These are phyloP conservation scores for Dysphania ambrosioides DNA, from an alignment of 148 eudicot genomes.

Conservation along the genomic window DNA sequence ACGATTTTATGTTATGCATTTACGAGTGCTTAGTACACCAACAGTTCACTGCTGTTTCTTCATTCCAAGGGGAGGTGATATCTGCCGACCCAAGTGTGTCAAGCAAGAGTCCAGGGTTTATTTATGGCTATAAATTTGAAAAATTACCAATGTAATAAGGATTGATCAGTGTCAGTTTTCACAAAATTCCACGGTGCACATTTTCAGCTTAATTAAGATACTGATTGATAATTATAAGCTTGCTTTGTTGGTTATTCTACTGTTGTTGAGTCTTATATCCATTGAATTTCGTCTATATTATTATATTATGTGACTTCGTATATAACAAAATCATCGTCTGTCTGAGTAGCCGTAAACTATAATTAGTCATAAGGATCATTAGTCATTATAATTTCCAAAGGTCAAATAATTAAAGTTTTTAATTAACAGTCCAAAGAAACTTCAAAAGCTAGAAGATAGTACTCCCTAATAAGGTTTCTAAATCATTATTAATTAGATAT, in stretches of 20 bases:
- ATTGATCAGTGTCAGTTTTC: no score
- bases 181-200: no score
- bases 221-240: not conserved
- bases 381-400: slow-evolving; percentile 2
- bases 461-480: slow-evolving; percentile 1
- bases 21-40: slow-evolving; percentile 1
- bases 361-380: slow-evolving; percentile 1
- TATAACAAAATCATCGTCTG: no score
- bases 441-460: slow-evolving; percentile 8
- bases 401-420: slow-evolving; percentile 1
- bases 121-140: no score
- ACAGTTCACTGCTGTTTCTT: not conserved
- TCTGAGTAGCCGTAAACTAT: not conserved
- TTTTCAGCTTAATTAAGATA: slow-evolving; percentile 3
- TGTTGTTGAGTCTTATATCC: not conserved
- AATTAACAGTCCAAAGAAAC: not conserved
- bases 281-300: no score
- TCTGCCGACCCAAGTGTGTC: slow-evolving; percentile 10
- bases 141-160: no score
- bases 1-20: slow-evolving; percentile 1
- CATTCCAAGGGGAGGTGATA: not conserved
- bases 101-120: not conserved
- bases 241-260: not conserved
- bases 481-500: slow-evolving; percentile 27
- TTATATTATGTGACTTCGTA: no score